These are phyloP conservation scores for Myriosclerotinia scirpicola DNA, from an alignment of 2,329 filamentous ascomycete genomes.

Conservation along the genomic window DNA sequence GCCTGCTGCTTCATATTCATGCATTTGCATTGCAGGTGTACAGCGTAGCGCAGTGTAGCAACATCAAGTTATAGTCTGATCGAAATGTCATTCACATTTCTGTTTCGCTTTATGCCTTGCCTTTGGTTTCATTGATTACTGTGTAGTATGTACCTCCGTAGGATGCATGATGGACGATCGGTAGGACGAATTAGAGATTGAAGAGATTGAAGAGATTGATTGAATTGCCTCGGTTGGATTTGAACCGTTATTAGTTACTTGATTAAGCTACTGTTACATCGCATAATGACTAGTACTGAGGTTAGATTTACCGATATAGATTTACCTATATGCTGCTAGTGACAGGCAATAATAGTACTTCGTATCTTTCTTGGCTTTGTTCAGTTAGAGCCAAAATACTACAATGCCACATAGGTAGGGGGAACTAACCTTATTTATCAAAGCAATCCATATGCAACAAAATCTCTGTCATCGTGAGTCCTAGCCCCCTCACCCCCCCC, in stretches of 20 bases:
- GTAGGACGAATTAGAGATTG: neutral
- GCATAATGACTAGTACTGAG: neutral
- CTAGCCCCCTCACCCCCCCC: too few species aligned
- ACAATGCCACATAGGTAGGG: neutral
- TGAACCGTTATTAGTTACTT: neutral
- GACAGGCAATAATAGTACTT: neutral
- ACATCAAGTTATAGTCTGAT: constrained; percentile 11
- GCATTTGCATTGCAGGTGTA: constrained; percentile 6
- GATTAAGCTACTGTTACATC: neutral
- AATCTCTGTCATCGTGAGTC: constrained; percentile 5
- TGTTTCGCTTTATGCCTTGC: neutral
- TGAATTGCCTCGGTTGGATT: constrained; percentile 3
- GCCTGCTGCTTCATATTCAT: constrained; percentile 11
- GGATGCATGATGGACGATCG: neutral
- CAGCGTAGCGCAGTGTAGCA: neutral
- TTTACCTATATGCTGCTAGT: neutral
- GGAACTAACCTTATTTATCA: neutral
- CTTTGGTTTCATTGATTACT: neutral
- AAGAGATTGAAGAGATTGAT: too few species aligned
- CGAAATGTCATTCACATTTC: constrained; percentile 12
- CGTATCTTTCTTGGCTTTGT: constrained; percentile 5
- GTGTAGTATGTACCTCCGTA: too few species aligned
- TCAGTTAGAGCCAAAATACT: constrained; percentile 4
- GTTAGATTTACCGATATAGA: neutral
- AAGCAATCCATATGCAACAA: constrained; percentile 1